These are phyloP conservation scores for Lichtheimia ramosa DNA, from an alignment of 371 early-diverging fungal genomes.

Conservation along the genomic window DNA sequence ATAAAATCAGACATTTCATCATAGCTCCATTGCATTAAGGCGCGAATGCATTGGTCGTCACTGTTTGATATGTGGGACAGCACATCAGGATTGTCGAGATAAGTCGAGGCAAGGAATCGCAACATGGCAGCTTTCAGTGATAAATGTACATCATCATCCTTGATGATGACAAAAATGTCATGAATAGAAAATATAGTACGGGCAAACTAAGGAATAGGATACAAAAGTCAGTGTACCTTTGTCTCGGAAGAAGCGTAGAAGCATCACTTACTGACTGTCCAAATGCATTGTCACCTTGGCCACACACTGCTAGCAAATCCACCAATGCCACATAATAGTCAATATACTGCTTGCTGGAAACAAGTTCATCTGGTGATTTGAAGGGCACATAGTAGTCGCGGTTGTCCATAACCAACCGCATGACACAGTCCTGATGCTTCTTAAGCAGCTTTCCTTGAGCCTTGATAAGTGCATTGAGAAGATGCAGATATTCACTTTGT, in stretches of 20 bases:
- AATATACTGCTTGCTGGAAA: constrained; percentile 16
- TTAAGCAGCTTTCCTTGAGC: constrained; percentile 48
- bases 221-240: neutral
- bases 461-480: constrained; percentile 41
- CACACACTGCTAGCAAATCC: constrained; percentile 43
- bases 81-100: constrained; percentile 35
- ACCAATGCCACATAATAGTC: constrained; percentile 44
- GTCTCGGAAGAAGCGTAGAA: neutral
- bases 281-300: constrained; percentile 53
- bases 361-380: constrained; percentile 17
- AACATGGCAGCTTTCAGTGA: constrained; percentile 24
- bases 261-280: constrained; percentile 42
- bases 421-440: constrained; percentile 42
- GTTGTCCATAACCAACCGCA: constrained; percentile 46
- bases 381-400: constrained; percentile 40
- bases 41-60: constrained; percentile 19
- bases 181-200: constrained; percentile 32
- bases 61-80: constrained; percentile 17
- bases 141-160: constrained; percentile 11
- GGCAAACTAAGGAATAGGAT: constrained; percentile 25
- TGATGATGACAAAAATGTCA: constrained; percentile 20
- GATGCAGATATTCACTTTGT: constrained; percentile 36
- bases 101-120: constrained; percentile 34
- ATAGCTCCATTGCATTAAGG: constrained; percentile 16
- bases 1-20: constrained; percentile 13